Conservation (phyloP, 2,329 filamentous ascomycete genomes). For the Curvularia lunata region DNA sequence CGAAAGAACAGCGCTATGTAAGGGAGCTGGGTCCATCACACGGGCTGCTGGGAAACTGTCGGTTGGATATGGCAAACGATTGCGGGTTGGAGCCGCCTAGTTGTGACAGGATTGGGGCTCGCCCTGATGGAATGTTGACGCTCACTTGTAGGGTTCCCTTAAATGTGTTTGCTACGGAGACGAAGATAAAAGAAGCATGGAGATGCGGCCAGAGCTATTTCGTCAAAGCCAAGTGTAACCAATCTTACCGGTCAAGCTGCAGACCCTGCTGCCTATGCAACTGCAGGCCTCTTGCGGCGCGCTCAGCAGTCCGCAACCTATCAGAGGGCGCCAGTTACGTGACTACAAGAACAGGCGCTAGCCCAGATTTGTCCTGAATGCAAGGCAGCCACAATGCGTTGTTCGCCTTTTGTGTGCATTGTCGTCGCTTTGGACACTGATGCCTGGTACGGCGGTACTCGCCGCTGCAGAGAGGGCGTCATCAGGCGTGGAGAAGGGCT, state of each 20-base stretch:
- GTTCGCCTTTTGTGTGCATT: not conserved
- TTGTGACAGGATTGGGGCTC: not conserved
- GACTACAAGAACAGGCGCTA: not conserved
- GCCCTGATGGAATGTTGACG: not conserved
- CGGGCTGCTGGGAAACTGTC: not conserved
- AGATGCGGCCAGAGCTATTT: not conserved
- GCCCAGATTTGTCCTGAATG: not conserved
- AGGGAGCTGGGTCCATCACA: too few relatives aligned
- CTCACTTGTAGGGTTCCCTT: not conserved
- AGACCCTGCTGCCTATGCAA: constrained; percentile 16
- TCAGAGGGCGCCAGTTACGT: not conserved
- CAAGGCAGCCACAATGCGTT: constrained; percentile 6
- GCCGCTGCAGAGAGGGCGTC: not conserved
- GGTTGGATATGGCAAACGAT: not conserved
- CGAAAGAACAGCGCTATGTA: too few relatives aligned
- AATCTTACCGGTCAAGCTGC: constrained; percentile 10
- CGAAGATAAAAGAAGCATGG: not conserved
- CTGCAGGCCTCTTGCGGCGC: constrained; percentile 9
- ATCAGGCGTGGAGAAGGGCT: not conserved
- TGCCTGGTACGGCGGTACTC: not conserved
- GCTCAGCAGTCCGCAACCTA: not conserved
- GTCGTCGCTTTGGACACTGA: not conserved
- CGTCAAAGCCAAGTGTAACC: constrained; percentile 5
- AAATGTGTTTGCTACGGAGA: not conserved
- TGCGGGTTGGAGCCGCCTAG: not conserved